A percentile compares a stretch with the other conserved stretches of the same genome.
Conservation (phyloP, 371 early-diverging fungal species). For the Saksenaea oblongispora region DNA sequence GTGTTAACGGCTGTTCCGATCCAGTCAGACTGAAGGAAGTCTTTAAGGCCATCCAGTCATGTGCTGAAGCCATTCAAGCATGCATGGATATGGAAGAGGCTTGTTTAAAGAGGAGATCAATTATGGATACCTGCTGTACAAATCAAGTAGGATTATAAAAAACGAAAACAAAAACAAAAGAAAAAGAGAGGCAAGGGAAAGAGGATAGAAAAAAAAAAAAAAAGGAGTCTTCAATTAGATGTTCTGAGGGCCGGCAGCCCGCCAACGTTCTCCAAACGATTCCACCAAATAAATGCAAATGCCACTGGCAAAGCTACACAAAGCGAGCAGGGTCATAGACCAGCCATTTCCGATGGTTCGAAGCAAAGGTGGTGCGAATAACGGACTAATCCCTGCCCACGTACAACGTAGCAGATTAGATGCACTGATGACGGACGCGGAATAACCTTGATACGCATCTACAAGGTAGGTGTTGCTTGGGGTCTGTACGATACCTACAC, state of each 20-base stretch:
- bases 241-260: constrained; percentile 1
- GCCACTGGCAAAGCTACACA: constrained; percentile 28
- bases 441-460: constrained; percentile 38
- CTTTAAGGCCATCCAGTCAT: constrained; percentile 3
- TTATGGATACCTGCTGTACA: not conserved
- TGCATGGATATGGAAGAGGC: not conserved
- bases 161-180: not conserved
- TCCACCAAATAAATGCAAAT: constrained; percentile 34
- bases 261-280: constrained; percentile 18
- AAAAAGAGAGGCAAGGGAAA: not conserved
- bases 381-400: constrained; percentile 40
- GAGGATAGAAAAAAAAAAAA: not conserved
- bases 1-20: not conserved
- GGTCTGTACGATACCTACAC: constrained; percentile 47
- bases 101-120: not conserved
- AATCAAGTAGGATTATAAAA: not conserved
- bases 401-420: constrained; percentile 44
- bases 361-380: constrained; percentile 40
- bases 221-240: not conserved
- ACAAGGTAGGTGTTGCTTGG: constrained; percentile 50
- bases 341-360: constrained; percentile 46
- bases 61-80: constrained; percentile 1
- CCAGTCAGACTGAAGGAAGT: not conserved
- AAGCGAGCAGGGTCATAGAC: constrained; percentile 42
- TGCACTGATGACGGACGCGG: constrained; percentile 48